A percentile compares a stretch with the other conserved stretches of the same genome.
These are phyloP conservation scores for Sporisorium exsertum DNA, from an alignment of 1,284 basidiomycete genomes.

Conservation along the genomic window DNA sequence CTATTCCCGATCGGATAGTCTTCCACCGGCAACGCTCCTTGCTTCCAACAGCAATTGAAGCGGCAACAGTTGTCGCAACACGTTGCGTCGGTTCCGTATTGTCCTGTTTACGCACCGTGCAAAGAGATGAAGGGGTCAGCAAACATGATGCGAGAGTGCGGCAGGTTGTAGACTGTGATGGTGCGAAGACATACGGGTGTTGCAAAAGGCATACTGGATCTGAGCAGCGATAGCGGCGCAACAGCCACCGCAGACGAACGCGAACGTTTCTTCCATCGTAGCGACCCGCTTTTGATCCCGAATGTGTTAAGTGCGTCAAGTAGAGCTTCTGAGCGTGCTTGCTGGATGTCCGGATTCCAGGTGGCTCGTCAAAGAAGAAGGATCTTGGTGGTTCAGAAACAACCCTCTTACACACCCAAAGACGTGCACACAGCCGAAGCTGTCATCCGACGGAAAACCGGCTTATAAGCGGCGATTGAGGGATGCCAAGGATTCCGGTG, in stretches of 20 bases:
- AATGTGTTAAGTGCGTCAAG: neutral
- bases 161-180: neutral
- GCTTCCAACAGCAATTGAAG: conserved; percentile 46
- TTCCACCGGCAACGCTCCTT: conserved; percentile 39
- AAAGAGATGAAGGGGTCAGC: neutral
- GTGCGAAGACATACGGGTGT: conserved; percentile 20
- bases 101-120: conserved; percentile 1
- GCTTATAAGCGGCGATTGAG: too few species aligned
- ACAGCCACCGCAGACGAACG: conserved; percentile 14
- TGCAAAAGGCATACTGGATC: conserved; percentile 32
- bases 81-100: conserved; percentile 27
- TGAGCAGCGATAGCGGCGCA: conserved; percentile 11
- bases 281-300: too few species aligned
- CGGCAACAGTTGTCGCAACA: conserved; percentile 48
- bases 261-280: neutral
- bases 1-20: conserved; percentile 46
- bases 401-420: neutral
- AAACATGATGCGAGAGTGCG: neutral
- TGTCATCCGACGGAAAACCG: too few species aligned
- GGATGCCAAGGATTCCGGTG: too few species aligned
- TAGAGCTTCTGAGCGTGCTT: too few species aligned
- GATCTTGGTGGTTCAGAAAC: neutral
- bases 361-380: neutral
- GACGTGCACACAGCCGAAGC: too few species aligned
- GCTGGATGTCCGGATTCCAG: too few species aligned